Conservation (phyloP, 1,139 yeast species). For the Geotrichum fermentans region DNA sequence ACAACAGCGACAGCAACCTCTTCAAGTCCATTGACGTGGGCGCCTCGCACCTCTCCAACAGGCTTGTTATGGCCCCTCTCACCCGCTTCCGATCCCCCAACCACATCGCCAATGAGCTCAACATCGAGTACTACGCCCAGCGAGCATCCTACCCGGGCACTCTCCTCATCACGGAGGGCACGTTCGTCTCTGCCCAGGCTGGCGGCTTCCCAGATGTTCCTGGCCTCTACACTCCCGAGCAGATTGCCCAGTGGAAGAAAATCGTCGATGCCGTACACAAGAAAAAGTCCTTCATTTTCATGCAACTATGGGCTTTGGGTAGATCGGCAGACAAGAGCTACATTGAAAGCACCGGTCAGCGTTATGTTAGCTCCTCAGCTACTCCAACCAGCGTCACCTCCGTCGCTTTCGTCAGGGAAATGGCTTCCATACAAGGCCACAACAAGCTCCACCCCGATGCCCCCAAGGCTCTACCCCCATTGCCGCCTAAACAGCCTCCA, state of each 20-base stretch:
- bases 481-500: conserved; percentile 25
- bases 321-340: conserved; percentile 47
- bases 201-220: conserved; percentile 45
- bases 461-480: conserved; percentile 12
- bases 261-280: conserved; percentile 50
- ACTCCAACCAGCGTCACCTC: conserved; percentile 28
- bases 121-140: conserved; percentile 48
- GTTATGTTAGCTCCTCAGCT: conserved; percentile 31
- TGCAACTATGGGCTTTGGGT: conserved; percentile 62
- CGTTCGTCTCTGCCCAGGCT: conserved; percentile 37
- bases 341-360: conserved; percentile 39
- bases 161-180: conserved; percentile 44
- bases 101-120: conserved; percentile 35
- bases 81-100: conserved; percentile 40
- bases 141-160: conserved; percentile 52
- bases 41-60: conserved; percentile 32
- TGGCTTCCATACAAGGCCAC: conserved; percentile 2
- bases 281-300: conserved; percentile 47
- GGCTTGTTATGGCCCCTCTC: conserved; percentile 49
- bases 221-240: conserved; percentile 50
- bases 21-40: conserved; percentile 35
- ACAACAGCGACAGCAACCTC: conserved; percentile 33
- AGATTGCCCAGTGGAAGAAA: conserved; percentile 50
- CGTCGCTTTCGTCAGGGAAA: conserved; percentile 5
- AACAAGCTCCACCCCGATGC: conserved; percentile 38